phyloP scores from a whole-genome alignment of 2,329 filamentous ascomycete genomes.

The Colletotrichum lindemuthianum region DNA sequence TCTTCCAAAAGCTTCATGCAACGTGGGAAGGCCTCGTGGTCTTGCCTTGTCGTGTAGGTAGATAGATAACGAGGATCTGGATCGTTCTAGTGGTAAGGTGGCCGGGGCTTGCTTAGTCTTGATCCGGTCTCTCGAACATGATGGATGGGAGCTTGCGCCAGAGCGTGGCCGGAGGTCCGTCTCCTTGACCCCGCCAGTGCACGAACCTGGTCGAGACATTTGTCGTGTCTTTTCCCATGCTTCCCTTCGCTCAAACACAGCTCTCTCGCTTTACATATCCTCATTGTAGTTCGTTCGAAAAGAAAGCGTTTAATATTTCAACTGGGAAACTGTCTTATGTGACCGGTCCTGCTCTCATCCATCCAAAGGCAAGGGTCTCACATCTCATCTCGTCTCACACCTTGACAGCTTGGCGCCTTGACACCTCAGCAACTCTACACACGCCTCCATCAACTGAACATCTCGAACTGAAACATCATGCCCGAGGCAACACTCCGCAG shows the following conservation, averaged over 20 bases:
- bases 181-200: constrained; percentile 24
- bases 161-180: constrained; percentile 8
- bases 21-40: too few species aligned
- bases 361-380: background rate
- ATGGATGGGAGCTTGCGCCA: constrained; percentile 21
- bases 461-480: constrained; percentile 21
- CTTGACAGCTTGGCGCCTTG: background rate
- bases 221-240: too few species aligned
- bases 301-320: too few species aligned
- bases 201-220: constrained; percentile 21
- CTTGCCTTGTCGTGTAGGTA: too few species aligned
- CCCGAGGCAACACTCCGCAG: constrained; percentile 19
- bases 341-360: too few species aligned
- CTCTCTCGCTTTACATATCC: background rate
- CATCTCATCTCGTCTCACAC: background rate
- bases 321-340: too few species aligned
- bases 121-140: constrained; percentile 16
- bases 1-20: background rate
- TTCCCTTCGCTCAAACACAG: background rate
- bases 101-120: constrained; percentile 10
- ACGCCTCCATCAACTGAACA: background rate
- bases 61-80: background rate
- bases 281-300: too few species aligned
- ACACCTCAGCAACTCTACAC: background rate
- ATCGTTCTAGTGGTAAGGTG: background rate